Base-by-base conservation (phyloP, 495 filamentous ascomycete species). In the Physcia stellaris region DNA sequence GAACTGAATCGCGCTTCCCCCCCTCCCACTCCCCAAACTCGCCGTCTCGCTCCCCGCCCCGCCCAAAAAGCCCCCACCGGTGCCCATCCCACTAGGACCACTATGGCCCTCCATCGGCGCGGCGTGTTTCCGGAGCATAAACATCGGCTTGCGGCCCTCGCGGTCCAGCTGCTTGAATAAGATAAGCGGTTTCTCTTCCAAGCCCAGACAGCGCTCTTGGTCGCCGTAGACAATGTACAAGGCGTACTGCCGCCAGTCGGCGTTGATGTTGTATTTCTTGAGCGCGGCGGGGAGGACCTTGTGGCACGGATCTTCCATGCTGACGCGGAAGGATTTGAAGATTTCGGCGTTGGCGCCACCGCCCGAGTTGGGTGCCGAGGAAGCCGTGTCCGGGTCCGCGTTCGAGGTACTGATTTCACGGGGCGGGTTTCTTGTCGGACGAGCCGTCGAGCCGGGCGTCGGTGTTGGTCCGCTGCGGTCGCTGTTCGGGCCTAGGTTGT, bases 111-210 rank as follows among this genome's bases (percentile, higher is more conserved):
- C 50, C 41, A 50, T 24, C 10, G 50, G 50, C 18, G 50, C 56
- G 2, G 65, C 65, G 45, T 67, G 69, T 58, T 83, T 83, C 34
- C 90, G 64, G 28, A 98, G 59, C 90, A 98, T 98, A 54, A 96
- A 98, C 90, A 98, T 96, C 23, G 90, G 90, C 54, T 98, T 98
- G 57, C 85, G 78, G 10, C 92, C 92, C 60, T 98, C 90, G 50
- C 81, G 83, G 55, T 94, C 86, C 31, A 96, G 64, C 50, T 95
- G 87, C 63, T 98, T 98, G 66, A 98, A 98, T 41, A 98, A 63
- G 40, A 94, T 85, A 29, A 98, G 67, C 17, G 90, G 90, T 50
- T 87, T 84, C 61, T 98, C 90, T 24, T 95, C 79, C 41, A 94
- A 59, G 1, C 79, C 86, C 15, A 98, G 61, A 58, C 90, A 98